Evolutionary conservation across 2,329 filamentous ascomycete species (phyloP), one percentile per base, ranked within the genome.

Genomic region (Colletotrichum horii): DNA sequence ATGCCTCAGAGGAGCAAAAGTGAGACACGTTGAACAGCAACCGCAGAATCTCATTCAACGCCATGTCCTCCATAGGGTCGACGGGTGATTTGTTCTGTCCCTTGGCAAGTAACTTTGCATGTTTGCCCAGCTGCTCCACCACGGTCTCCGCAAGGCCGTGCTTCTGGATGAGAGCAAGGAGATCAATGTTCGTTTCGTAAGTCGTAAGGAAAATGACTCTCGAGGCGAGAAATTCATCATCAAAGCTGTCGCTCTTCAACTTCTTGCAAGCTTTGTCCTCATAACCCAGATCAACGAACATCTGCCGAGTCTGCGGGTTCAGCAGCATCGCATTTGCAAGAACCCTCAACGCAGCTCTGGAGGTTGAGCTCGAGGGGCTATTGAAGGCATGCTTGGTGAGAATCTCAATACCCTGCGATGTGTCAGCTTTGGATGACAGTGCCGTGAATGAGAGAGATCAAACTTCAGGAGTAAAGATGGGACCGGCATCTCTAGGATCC

Each of bases 11-110:
- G 6, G 92, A 91, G 78, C 93, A 94, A 80, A 93, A 92, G 79
- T 96, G 93, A 3, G 94, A 94, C 69, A 98, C 88, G 83, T 98
- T 98, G 88, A 97, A 98, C 67, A 98, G 86, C 55, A 98, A 89
- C 81, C 98, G 98, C 66, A 97, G 87, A 0, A 94, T 96, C 83
- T 98, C 96, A 11, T 89, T 89, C 48, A 98, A 88, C 1, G 96
- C 95, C 91, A 96, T 92, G 74, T 94, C 92, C 78, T 94, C 92
- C 89, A 96, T 94, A 0, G 91, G 89, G 56, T 91, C 86, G 15
- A 78, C 78, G 14, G 80, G 81, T 28, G 81, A 78, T 61, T 84
- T 84, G 61, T 80, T 79, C n/a, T 66, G 60, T 8, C 43, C 34
- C 62, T 52, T 81, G 80, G 24, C 77, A 11, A 84, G 70, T 5